Evolutionary conservation across 2,329 filamentous ascomycete genomes (phyloP).

Genomic region (Ciborinia camelliae): DNA sequence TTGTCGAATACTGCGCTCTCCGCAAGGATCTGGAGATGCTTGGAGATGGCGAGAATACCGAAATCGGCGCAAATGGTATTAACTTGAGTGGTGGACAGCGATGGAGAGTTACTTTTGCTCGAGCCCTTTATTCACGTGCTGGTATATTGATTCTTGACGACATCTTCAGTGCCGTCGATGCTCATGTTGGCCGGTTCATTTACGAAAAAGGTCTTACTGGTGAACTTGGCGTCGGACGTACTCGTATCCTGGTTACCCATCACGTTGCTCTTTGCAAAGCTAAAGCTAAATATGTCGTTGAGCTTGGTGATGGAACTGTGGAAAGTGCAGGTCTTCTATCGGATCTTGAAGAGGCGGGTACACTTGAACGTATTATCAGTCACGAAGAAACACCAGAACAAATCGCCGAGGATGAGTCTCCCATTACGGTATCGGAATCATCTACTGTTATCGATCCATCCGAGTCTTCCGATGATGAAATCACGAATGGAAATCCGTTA

Average conservation of each 20-base stretch:
- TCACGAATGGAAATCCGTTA: conserved; percentile 43
- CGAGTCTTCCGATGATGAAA: conserved; percentile 47
- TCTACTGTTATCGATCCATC: conserved; percentile 52
- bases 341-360: conserved; percentile 59
- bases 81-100: conserved; percentile 81
- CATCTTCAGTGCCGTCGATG: conserved; percentile 77
- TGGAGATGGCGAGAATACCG: conserved; percentile 71
- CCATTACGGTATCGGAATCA: conserved; percentile 22
- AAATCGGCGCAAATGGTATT: conserved; percentile 81
- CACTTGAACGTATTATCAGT: conserved; percentile 54
- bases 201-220: conserved; percentile 74
- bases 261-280: conserved; percentile 70
- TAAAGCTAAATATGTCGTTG: conserved; percentile 69
- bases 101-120: conserved; percentile 76
- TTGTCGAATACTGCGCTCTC: conserved; percentile 69
- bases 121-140: conserved; percentile 75
- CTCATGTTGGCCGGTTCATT: conserved; percentile 75
- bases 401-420: conserved; percentile 47
- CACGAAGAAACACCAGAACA: conserved; percentile 50
- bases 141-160: conserved; percentile 77
- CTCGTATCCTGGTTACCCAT: conserved; percentile 76
- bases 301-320: conserved; percentile 66
- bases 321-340: conserved; percentile 61
- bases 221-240: conserved; percentile 64
- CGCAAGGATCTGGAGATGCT: conserved; percentile 74